A percentile compares a stretch with the other conserved stretches of the same genome.
Evolutionary conservation across 352 stramenopile genomes (phyloP).

Genomic region (Phytophthora meadii): DNA sequence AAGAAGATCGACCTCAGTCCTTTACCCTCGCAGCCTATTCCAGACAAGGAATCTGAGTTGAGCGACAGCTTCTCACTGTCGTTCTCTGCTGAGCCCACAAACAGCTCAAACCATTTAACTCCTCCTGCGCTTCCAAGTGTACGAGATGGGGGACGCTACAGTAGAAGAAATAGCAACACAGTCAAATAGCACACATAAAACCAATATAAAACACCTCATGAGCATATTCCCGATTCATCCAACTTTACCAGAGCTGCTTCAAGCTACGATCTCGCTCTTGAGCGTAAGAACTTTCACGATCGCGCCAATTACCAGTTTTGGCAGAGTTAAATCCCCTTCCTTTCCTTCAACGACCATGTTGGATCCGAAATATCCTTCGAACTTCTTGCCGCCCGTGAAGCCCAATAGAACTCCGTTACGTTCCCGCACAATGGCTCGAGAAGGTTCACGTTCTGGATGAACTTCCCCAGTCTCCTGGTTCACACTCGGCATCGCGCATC

Average conservation of each 20-base stretch:
- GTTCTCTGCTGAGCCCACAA: constrained; percentile 11
- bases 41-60: constrained; percentile 31
- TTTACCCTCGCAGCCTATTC: constrained; percentile 18
- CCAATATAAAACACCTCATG: background rate
- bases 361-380: constrained; percentile 80
- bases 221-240: background rate
- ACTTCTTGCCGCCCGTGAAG: constrained; percentile 58
- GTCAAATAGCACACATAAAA: constrained; percentile 17
- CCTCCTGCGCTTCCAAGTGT: constrained; percentile 53
- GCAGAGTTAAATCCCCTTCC: constrained; percentile 1
- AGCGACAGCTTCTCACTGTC: constrained; percentile 23
- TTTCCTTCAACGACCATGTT: constrained; percentile 67
- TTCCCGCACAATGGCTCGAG: constrained; percentile 53
- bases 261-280: constrained; percentile 66
- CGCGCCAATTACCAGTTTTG: constrained; percentile 50
- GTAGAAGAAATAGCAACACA: constrained; percentile 35
- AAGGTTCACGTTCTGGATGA: constrained; percentile 55
- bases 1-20: constrained; percentile 31
- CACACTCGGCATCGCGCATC: constrained; percentile 82
- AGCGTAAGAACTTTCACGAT: constrained; percentile 72
- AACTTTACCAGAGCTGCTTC: constrained; percentile 12
- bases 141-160: constrained; percentile 62
- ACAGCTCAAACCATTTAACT: constrained; percentile 8
- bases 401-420: constrained; percentile 70
- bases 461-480: constrained; percentile 67